Percentiles rank a stretch among this genome's conserved stretches.
Evolutionary conservation across 441 rosid species (phyloP).

Genomic region (Gossypium gossypioides): DNA sequence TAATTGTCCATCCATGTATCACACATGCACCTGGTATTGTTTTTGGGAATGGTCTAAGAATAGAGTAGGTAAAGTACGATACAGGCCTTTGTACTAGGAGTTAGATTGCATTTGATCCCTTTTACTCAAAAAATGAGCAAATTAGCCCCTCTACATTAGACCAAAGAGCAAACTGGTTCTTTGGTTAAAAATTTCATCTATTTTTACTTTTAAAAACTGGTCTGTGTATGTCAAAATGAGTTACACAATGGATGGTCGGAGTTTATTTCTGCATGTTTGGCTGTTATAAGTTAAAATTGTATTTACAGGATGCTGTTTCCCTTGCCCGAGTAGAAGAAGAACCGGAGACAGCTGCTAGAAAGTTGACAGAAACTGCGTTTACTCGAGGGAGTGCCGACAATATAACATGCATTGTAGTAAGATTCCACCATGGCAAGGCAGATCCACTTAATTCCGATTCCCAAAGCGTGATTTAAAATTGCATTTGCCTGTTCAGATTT

Average conservation of each 20-base stretch:
- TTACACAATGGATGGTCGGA: neutral
- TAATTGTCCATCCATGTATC: neutral
- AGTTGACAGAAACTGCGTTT: slow-evolving; percentile 78
- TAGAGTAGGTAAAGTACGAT: neutral
- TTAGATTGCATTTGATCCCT: too few relatives aligned
- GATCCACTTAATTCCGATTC: slow-evolving; percentile 17
- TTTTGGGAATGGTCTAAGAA: neutral
- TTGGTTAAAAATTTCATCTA: too few relatives aligned
- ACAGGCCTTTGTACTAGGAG: too few relatives aligned
- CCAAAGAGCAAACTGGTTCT: too few relatives aligned
- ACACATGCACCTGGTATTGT: neutral
- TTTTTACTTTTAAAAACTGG: too few relatives aligned
- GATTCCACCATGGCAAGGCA: slow-evolving; percentile 46
- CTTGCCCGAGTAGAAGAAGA: slow-evolving; percentile 62
- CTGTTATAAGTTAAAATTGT: neutral
- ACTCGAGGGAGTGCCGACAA: slow-evolving; percentile 86
- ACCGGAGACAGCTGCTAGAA: slow-evolving; percentile 76
- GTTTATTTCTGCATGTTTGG: neutral
- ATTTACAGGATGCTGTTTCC: slow-evolving; percentile 67
- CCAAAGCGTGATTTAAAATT: slow-evolving; percentile 20
- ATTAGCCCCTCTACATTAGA: too few relatives aligned
- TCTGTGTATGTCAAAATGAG: too few relatives aligned
- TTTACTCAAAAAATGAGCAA: too few relatives aligned
- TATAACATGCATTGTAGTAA: slow-evolving; percentile 91
- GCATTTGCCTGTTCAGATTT: slow-evolving; percentile 15